These are phyloP conservation scores for Rosa multiflora DNA, from an alignment of 306 rosid genomes.

Conservation along the genomic window DNA sequence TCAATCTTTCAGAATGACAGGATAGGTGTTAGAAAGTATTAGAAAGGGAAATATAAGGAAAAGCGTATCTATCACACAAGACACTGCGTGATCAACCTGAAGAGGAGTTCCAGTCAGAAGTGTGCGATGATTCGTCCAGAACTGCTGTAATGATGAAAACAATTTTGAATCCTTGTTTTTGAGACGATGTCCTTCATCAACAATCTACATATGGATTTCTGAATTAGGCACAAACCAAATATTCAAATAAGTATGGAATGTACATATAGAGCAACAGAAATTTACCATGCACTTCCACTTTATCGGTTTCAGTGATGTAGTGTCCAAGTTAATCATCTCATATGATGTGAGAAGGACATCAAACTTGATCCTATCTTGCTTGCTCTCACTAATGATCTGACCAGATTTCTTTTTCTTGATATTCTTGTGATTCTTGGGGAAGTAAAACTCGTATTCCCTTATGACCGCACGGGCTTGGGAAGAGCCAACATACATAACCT, in stretches of 20 bases:
- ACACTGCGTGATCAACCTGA: slow-evolving; percentile 62
- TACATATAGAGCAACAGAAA: slow-evolving; percentile 17
- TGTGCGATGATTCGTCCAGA: slow-evolving; percentile 69
- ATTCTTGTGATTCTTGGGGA: slow-evolving; percentile 82
- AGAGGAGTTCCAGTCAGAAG: slow-evolving; percentile 99
- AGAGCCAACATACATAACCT: slow-evolving; percentile 97
- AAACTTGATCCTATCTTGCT: slow-evolving; percentile 95
- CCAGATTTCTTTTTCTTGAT: slow-evolving; percentile 87
- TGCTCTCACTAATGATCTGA: slow-evolving; percentile 63
- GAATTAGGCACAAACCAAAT: slow-evolving; percentile 28
- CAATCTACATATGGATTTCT: slow-evolving; percentile 55
- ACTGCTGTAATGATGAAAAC: slow-evolving; percentile 91
- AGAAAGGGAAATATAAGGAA: slow-evolving; percentile 13
- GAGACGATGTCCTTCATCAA: slow-evolving; percentile 99
- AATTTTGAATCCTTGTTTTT: slow-evolving; percentile 97
- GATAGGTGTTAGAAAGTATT: background rate
- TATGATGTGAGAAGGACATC: slow-evolving; percentile 96
- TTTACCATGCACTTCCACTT: slow-evolving; percentile 94
- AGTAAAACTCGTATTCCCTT: slow-evolving; percentile 89
- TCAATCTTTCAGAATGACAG: background rate
- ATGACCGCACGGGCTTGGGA: slow-evolving; percentile 84
- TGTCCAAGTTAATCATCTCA: slow-evolving; percentile 94
- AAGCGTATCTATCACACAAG: slow-evolving; percentile 16
- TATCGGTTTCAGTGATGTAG: slow-evolving; percentile 72
- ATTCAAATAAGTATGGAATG: slow-evolving; percentile 4